Base-by-base conservation (phyloP, 2,329 filamentous ascomycete genomes). In the Neurospora sp. region DNA sequence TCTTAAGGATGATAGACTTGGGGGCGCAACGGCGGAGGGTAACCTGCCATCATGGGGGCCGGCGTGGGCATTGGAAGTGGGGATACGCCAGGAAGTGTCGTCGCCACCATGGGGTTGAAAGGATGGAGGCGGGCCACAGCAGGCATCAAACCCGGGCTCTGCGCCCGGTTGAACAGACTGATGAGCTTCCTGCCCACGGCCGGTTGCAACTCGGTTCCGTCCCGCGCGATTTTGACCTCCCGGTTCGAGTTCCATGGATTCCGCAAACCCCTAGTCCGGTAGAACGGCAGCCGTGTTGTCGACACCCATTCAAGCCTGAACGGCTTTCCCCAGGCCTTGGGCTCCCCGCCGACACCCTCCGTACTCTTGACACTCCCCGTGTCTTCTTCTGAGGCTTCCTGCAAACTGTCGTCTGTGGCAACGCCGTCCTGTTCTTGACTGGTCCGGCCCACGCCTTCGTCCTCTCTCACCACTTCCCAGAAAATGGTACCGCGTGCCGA, bases 241-340 rank as follows among this genome's bases (percentile, higher is more conserved):
- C 95, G 85, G 77, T 97, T 97, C 4, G 92, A 91, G 79, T 98
- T 98, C 92, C 93, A 97, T 0, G 93, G 91, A 77, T 98, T 98
- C 40, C 94, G 87, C 69, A 98, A 81, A 0, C 95, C 94, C 73
- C 93, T 84, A 0, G 94, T 97, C 62, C 92, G 88, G 78, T 96
- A 96, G 77, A 98, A 98, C 0, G 95, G 93, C 5, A 98, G 84
- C 41, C 90, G 87, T 69, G 87, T 88, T 5, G 92, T 96, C 12
- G 92, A 96, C 8, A 96, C 79, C 95, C 95, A 98, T 80, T 96
- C 90, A 66, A 98, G 87, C 75, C 89, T 89, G 83, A 98, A 98
- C 0, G 94, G 94, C 75, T 94, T 96, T 15, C 95, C 94, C 89
- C 93, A 96, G 10, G 90, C 87, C 78, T 93, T 91, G 12, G 83